Percentiles rank a stretch among this genome's conserved stretches.
Evolutionary conservation across 2,329 filamentous ascomycete genomes (phyloP).

Genomic region (Cladobotryum protrusum): DNA sequence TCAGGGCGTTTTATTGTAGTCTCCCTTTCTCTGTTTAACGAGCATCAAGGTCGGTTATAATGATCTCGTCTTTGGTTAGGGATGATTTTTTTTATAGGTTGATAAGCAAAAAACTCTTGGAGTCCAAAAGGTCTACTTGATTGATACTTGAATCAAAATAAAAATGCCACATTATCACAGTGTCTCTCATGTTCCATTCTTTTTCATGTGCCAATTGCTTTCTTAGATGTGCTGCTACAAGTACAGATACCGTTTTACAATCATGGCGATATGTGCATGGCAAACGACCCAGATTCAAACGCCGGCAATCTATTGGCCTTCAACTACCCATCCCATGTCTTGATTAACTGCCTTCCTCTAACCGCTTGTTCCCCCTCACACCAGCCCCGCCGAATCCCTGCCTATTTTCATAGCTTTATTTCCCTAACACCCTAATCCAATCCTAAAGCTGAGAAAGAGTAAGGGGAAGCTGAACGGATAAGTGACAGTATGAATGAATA

Average conservation of each 20-base stretch:
- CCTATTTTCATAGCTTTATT: not conserved
- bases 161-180: too few relatives aligned
- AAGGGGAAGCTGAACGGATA: too few relatives aligned
- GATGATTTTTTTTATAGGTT: not conserved
- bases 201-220: not conserved
- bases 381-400: too few relatives aligned
- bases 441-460: too few relatives aligned
- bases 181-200: too few relatives aligned
- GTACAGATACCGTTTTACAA: slow-evolving; percentile 1
- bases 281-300: slow-evolving; percentile 5
- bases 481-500: too few relatives aligned
- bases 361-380: not conserved
- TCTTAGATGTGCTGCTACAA: not conserved
- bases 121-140: too few relatives aligned
- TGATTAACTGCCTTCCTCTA: not conserved
- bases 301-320: slow-evolving; percentile 1
- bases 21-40: not conserved
- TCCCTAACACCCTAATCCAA: slow-evolving; percentile 2
- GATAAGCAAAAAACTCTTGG: not conserved
- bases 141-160: too few relatives aligned
- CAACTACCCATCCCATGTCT: not conserved
- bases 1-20: not conserved
- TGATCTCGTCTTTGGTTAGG: too few relatives aligned
- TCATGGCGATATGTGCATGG: not conserved
- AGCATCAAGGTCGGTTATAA: too few relatives aligned